Conservation (phyloP, 2,329 filamentous ascomycete species). For the Sporothrix protearum region DNA sequence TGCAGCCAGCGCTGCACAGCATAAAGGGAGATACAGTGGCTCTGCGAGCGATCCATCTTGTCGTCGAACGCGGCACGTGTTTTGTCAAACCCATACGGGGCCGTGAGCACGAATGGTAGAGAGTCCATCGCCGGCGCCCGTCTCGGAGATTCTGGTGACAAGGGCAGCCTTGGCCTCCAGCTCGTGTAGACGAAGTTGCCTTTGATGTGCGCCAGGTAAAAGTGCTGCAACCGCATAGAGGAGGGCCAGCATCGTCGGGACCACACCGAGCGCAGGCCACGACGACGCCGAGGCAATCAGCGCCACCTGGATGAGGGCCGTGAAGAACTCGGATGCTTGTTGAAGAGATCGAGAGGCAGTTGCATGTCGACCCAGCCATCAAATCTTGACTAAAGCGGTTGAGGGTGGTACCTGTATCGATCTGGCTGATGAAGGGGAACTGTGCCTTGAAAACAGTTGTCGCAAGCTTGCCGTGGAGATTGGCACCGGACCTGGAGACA, state of each 20-base stretch:
- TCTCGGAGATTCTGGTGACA: neutral
- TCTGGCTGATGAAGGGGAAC: conserved; percentile 11
- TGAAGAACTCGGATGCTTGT: conserved; percentile 14
- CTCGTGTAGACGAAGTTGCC: conserved; percentile 7
- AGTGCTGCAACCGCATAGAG: conserved; percentile 7
- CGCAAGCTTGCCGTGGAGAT: neutral
- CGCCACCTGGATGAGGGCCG: neutral
- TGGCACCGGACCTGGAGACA: neutral
- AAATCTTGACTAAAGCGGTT: conserved; percentile 21
- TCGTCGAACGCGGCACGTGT: neutral
- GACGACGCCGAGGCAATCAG: conserved; percentile 5
- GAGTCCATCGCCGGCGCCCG: neutral
- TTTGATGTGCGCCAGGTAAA: conserved; percentile 7
- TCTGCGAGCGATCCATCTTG: conserved; percentile 7
- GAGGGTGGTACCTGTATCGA: conserved; percentile 10
- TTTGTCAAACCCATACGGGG: neutral
- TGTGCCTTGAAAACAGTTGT: conserved; percentile 7
- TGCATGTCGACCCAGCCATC: conserved; percentile 18
- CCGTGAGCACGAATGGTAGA: conserved; percentile 8
- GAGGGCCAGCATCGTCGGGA: neutral
- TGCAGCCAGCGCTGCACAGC: conserved; percentile 11
- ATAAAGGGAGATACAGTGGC: neutral
- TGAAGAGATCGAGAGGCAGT: conserved; percentile 16
- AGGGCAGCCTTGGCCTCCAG: neutral
- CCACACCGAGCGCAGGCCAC: conserved; percentile 2